phyloP scores from a whole-genome alignment of 2,329 filamentous ascomycete species.

The Beauveria pseudobassiana region DNA sequence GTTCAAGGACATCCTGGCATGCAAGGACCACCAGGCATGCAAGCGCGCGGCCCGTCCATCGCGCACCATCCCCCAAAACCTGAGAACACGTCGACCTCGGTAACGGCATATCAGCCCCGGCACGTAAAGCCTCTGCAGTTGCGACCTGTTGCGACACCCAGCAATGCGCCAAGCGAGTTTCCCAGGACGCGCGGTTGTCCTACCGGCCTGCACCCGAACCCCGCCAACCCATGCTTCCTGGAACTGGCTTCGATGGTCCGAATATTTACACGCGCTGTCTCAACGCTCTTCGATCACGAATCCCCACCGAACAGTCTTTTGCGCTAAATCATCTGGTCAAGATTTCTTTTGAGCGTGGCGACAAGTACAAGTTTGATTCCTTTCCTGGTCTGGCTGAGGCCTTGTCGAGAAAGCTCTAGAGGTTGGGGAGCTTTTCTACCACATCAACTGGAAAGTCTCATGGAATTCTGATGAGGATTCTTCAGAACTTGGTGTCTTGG shows the following conservation, averaged over 20 bases:
- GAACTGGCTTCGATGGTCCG: conserved; percentile 64
- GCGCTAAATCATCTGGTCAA: conserved; percentile 90
- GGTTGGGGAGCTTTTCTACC: conserved; percentile 70
- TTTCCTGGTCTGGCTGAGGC: conserved; percentile 82
- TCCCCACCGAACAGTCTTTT: conserved; percentile 81
- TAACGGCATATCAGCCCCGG: conserved; percentile 64
- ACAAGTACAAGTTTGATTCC: conserved; percentile 91
- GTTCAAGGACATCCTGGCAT: conserved; percentile 26
- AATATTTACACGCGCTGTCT: conserved; percentile 90
- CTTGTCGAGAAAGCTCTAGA: conserved; percentile 79
- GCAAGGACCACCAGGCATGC: conserved; percentile 23
- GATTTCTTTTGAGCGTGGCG: conserved; percentile 88
- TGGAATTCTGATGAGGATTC: conserved; percentile 53
- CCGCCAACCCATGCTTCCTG: conserved; percentile 47
- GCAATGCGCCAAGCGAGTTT: conserved; percentile 64
- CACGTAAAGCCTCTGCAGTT: conserved; percentile 56
- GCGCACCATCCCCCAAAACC: conserved; percentile 45
- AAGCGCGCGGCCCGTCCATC: conserved; percentile 35
- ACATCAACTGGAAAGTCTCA: conserved; percentile 72
- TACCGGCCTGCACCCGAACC: conserved; percentile 23
- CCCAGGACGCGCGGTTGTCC: conserved; percentile 34
- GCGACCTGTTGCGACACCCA: conserved; percentile 67
- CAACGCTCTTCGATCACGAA: conserved; percentile 71
- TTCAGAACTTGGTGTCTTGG: conserved; percentile 38
- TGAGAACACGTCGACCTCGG: conserved; percentile 51